Percentiles rank a stretch among this genome's conserved stretches.
Evolutionary conservation across 177 flowering plant genomes (phyloP).

Genomic region (Tripterygium wilfordii): DNA sequence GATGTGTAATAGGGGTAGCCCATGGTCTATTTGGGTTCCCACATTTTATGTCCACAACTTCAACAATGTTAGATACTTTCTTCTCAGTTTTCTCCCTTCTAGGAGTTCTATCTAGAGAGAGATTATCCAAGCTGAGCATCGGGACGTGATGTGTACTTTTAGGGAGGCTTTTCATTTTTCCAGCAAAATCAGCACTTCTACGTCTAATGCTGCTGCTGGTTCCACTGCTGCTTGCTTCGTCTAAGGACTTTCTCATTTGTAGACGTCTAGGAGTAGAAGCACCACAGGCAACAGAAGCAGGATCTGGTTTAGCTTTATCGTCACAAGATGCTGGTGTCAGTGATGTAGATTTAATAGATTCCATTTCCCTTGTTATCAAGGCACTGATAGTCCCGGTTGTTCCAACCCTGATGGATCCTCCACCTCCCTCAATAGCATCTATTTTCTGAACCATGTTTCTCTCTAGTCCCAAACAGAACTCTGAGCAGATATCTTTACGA

Average conservation of each 20-base stretch:
- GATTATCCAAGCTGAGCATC: slow-evolving; percentile 56
- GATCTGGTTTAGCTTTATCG: slow-evolving; percentile 18
- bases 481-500: too few species aligned
- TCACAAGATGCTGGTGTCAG: slow-evolving; percentile 17
- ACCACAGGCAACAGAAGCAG: slow-evolving; percentile 39
- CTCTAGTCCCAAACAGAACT: background rate
- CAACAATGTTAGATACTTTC: slow-evolving; percentile 53
- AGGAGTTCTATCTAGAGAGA: slow-evolving; percentile 45
- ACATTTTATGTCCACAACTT: slow-evolving; percentile 79
- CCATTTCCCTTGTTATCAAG: slow-evolving; percentile 74
- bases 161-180: slow-evolving; percentile 29
- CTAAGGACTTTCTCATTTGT: slow-evolving; percentile 33
- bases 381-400: slow-evolving; percentile 74
- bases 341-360: slow-evolving; percentile 33
- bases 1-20: slow-evolving; percentile 53
- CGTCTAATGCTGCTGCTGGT: slow-evolving; percentile 8
- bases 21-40: slow-evolving; percentile 60
- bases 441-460: slow-evolving; percentile 56
- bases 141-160: slow-evolving; percentile 41
- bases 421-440: slow-evolving; percentile 62
- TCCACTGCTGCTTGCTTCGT: slow-evolving; percentile 58
- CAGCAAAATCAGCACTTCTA: slow-evolving; percentile 17
- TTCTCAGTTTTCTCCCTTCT: slow-evolving; percentile 42
- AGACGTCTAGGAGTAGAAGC: slow-evolving; percentile 26
- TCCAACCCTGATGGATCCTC: slow-evolving; percentile 80